These are phyloP conservation scores for Colletotrichum camelliae DNA, from an alignment of 2,329 filamentous ascomycete species.

Conservation along the genomic window DNA sequence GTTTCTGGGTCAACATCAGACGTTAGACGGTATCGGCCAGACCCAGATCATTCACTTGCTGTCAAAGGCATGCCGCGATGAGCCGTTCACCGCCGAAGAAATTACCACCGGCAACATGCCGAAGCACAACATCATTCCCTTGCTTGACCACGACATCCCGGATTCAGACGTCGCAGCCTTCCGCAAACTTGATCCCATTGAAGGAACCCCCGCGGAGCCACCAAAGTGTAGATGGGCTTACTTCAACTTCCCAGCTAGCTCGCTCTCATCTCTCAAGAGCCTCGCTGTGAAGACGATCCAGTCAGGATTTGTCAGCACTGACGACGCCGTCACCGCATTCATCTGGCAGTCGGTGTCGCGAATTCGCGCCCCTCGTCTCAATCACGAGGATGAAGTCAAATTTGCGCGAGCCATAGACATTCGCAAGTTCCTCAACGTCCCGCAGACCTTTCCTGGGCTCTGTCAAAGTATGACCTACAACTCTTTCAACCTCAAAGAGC, in stretches of 20 bases:
- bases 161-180: constrained; percentile 34
- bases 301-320: constrained; percentile 51
- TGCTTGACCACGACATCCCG: constrained; percentile 41
- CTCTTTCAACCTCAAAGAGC: constrained; percentile 29
- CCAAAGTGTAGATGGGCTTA: constrained; percentile 41
- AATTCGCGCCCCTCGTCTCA: constrained; percentile 42
- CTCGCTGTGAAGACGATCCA: constrained; percentile 32
- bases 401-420: constrained; percentile 56
- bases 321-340: constrained; percentile 57
- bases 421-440: constrained; percentile 45
- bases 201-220: background rate
- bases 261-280: constrained; percentile 46
- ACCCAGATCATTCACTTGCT: constrained; percentile 51
- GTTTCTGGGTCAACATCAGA: constrained; percentile 51
- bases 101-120: constrained; percentile 44
- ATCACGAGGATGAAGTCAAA: background rate
- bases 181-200: background rate
- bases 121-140: constrained; percentile 40
- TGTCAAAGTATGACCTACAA: constrained; percentile 52
- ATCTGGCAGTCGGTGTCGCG: constrained; percentile 52
- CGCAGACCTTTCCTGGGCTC: constrained; percentile 51
- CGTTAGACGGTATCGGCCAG: constrained; percentile 57
- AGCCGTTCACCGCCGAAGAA: constrained; percentile 52
- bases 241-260: constrained; percentile 44
- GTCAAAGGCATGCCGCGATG: constrained; percentile 50